Evolutionary conservation across 106 monocot species (phyloP).

Genomic region (Platanthera guangdongensis): DNA sequence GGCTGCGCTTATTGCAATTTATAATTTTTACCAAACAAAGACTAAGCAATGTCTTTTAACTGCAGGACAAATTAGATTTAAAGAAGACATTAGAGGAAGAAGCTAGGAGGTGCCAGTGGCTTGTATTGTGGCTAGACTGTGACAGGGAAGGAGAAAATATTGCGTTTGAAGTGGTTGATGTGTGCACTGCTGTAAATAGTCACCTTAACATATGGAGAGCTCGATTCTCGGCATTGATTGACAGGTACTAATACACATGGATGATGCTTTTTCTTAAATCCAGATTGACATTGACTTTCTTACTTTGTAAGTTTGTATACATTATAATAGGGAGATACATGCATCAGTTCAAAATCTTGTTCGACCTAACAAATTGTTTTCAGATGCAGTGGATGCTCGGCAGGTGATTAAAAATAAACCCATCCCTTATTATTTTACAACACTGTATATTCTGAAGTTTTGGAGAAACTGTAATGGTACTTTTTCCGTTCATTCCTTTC

Average conservation of each 20-base stretch:
- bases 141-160: conserved; percentile 99
- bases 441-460: background rate
- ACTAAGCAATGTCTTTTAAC: background rate
- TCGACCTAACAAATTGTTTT: conserved; percentile 77
- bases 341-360: conserved; percentile 81
- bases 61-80: conserved; percentile 88
- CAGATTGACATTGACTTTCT: background rate
- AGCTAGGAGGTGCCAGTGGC: conserved; percentile 90
- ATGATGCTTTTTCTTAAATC: background rate
- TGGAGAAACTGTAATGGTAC: background rate
- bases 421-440: background rate
- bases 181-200: conserved; percentile 65
- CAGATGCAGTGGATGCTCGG: conserved; percentile 96
- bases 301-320: background rate
- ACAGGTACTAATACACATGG: conserved; percentile 35
- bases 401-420: conserved; percentile 42
- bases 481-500: background rate
- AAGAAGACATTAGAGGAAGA: conserved; percentile 90
- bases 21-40: no score
- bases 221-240: conserved; percentile 89
- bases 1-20: no score
- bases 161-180: conserved; percentile 91
- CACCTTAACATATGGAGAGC: conserved; percentile 86
- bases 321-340: conserved; percentile 80
- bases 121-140: conserved; percentile 95